Evolutionary conservation across 495 filamentous ascomycete genomes (phyloP).

Genomic region (Pseudoneurospora amorphoporcata): DNA sequence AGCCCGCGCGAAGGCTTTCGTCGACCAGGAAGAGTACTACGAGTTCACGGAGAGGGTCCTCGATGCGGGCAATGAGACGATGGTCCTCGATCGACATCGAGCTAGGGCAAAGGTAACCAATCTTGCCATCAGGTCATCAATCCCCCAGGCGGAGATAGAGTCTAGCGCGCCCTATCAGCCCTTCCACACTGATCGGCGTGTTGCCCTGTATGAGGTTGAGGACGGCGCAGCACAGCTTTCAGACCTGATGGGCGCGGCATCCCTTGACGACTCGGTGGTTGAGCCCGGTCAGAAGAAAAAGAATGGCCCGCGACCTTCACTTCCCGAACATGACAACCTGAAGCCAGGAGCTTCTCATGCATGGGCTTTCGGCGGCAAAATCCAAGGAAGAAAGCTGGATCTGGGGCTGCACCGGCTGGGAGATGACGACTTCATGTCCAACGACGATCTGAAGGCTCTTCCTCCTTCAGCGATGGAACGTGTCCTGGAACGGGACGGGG

Average conservation of each 20-base stretch:
- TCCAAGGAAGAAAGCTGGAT: constrained; percentile 52
- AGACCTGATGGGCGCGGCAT: constrained; percentile 17
- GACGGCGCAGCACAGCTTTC: constrained; percentile 31
- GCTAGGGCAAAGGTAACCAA: constrained; percentile 18
- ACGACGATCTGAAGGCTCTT: constrained; percentile 40
- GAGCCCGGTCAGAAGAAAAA: constrained; percentile 9
- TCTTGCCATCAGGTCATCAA: constrained; percentile 37
- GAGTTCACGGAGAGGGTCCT: constrained; percentile 36
- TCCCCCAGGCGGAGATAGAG: constrained; percentile 86
- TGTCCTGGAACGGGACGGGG: constrained; percentile 49
- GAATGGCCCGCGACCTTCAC: constrained; percentile 1
- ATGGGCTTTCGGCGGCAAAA: constrained; percentile 65
- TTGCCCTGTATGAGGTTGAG: constrained; percentile 48
- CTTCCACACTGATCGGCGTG: constrained; percentile 78
- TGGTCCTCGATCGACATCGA: constrained; percentile 27
- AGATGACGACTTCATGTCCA: constrained; percentile 45
- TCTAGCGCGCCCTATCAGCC: constrained; percentile 84
- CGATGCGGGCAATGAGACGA: constrained; percentile 31
- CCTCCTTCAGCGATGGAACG: constrained; percentile 48
- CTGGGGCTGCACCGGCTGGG: constrained; percentile 37
- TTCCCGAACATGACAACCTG: neutral
- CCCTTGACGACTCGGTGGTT: constrained; percentile 17
- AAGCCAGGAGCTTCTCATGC: constrained; percentile 11
- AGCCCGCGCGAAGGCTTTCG: constrained; percentile 30
- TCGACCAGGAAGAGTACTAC: constrained; percentile 39